Conservation (phyloP, 2,329 filamentous ascomycete genomes). For the Ophiostoma tasmaniense region DNA sequence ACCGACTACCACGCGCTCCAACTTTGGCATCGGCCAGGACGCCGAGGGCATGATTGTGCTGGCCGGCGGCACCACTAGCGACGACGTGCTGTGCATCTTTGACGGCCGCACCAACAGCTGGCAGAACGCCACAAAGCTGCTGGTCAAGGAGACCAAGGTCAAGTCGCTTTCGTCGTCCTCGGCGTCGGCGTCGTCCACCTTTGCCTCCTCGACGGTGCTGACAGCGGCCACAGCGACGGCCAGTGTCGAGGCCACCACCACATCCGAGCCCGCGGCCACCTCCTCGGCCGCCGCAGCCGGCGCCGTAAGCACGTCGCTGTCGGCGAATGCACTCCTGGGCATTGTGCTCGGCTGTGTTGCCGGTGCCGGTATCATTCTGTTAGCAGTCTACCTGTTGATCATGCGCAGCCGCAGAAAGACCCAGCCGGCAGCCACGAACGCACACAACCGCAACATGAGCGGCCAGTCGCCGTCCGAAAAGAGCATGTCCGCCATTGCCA, state of each 20-base stretch:
- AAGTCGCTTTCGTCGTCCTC: conserved; percentile 24
- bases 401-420: conserved; percentile 41
- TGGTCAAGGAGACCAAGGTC: conserved; percentile 36
- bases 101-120: conserved; percentile 67
- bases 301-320: conserved; percentile 27
- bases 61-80: conserved; percentile 52
- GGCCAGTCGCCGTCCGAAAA: conserved; percentile 51
- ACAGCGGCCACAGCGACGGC: conserved; percentile 9
- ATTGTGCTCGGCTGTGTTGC: conserved; percentile 11
- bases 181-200: conserved; percentile 22
- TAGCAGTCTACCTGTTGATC: conserved; percentile 61
- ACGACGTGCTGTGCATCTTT: conserved; percentile 66
- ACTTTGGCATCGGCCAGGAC: conserved; percentile 64
- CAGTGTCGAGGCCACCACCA: conserved; percentile 25
- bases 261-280: conserved; percentile 21
- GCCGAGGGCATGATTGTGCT: conserved; percentile 62
- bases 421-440: background rate
- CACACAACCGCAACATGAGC: background rate
- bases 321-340: conserved; percentile 51
- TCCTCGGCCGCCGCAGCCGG: conserved; percentile 18
- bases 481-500: conserved; percentile 40
- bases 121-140: conserved; percentile 60
- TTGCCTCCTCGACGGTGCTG: conserved; percentile 9
- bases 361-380: conserved; percentile 57
- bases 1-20: conserved; percentile 54